Base-by-base conservation (phyloP, 345 rosid genomes). In the Jatropha curcas region DNA sequence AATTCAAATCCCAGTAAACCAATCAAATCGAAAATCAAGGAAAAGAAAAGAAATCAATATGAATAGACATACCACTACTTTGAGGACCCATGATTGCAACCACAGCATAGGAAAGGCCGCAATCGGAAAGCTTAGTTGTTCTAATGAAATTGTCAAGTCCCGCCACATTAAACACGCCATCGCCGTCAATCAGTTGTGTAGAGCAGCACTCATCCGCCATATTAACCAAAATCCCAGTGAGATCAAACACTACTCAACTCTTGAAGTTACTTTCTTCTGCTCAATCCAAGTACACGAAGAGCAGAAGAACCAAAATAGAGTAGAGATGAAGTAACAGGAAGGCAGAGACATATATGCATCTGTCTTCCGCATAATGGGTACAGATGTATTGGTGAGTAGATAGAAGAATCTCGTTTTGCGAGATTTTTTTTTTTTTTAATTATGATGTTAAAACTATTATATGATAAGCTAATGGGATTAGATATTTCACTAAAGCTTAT, bases 1-100 rank as follows among this genome's bases (percentile, higher is more conserved):
- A 65, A 12, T 14, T 43, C 51, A 45, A 13, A 13, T 17, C 52
- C 52, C 52, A 13, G 52, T 46, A 14, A 1, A 46, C 52, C 52
- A 37, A 33, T 37, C 67, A 5, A 37, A 39, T 37, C 27, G 13
- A 30, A 27, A 14, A n/a, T n/a, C n/a, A n/a, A n/a, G n/a, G 55
- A 27, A 24, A 31, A 6, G 1, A 1, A 22, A 65, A 25, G 31
- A 11, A 16, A 43, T 35, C n/a, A 68, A 52, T 2, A 56, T 5
- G 13, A 45, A 20, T 33, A 52, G 2, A 46, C 77, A 48, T 79
- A 90, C 94, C 94, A 70, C 94, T 89, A 76, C 97, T 89, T 27
- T 89, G 92, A n/a, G 97, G 97, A 63, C 97, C 94, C 94, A 91
- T 88, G 88, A 89, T 77, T 7, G 97, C 94, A 65, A 91, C 97